A percentile compares a stretch with the other conserved stretches of the same genome.
These are phyloP conservation scores for Gossypium davidsonii DNA, from an alignment of 441 rosid species.

Conservation along the genomic window DNA sequence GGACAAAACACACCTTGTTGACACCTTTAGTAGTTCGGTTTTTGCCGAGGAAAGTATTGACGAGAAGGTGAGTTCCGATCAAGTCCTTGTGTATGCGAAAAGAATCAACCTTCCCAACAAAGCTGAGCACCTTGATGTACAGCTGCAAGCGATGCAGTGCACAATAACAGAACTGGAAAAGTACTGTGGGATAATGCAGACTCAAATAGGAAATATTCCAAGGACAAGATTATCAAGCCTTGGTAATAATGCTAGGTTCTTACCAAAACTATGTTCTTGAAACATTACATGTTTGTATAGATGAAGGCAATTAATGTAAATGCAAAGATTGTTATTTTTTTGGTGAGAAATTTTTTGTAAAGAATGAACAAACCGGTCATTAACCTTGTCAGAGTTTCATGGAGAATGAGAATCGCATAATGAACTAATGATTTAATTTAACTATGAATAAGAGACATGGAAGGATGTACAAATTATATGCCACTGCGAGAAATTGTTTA, in stretches of 20 bases:
- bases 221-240: constrained; percentile 21
- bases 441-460: background rate
- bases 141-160: constrained; percentile 16
- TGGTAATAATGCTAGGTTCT: constrained; percentile 24
- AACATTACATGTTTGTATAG: background rate
- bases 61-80: constrained; percentile 9
- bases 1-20: background rate
- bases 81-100: constrained; percentile 20
- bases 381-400: background rate
- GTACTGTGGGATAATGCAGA: constrained; percentile 20
- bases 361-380: background rate
- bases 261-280: constrained; percentile 39
- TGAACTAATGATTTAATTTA: constrained; percentile 9
- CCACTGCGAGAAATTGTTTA: too few relatives aligned
- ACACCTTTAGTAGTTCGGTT: background rate
- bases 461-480: background rate
- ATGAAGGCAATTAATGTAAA: constrained; percentile 11
- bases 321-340: background rate
- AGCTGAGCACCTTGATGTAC: constrained; percentile 20
- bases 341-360: background rate
- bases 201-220: constrained; percentile 17
- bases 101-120: constrained; percentile 13
- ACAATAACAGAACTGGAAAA: constrained; percentile 22
- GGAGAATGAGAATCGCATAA: constrained; percentile 3
- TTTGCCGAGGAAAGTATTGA: background rate